These are phyloP conservation scores for Zymoseptoria pseudotritici DNA, from an alignment of 2,329 filamentous ascomycete genomes.

Conservation along the genomic window DNA sequence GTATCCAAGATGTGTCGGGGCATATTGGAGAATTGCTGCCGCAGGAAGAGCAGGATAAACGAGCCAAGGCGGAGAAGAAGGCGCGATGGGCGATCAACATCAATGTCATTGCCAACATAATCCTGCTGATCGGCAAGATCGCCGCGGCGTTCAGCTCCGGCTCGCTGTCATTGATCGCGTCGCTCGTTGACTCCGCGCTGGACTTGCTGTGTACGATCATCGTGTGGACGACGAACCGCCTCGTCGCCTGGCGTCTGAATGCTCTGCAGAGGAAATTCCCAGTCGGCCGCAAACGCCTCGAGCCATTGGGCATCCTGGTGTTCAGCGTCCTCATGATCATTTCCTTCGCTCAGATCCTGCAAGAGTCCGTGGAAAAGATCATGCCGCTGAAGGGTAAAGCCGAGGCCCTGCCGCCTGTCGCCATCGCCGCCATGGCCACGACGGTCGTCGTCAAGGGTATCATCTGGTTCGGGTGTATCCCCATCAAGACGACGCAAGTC, in stretches of 20 bases:
- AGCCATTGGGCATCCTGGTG: constrained; percentile 55
- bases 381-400: constrained; percentile 44
- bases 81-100: constrained; percentile 54
- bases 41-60: constrained; percentile 45
- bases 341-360: constrained; percentile 53
- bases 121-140: constrained; percentile 50
- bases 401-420: constrained; percentile 45
- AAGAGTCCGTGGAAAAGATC: constrained; percentile 54
- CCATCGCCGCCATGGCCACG: constrained; percentile 50
- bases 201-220: constrained; percentile 55
- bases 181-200: constrained; percentile 54
- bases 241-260: constrained; percentile 51
- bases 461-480: constrained; percentile 53
- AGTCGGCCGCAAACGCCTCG: constrained; percentile 49
- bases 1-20: constrained; percentile 42
- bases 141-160: constrained; percentile 48
- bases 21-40: constrained; percentile 50
- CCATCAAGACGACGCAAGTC: constrained; percentile 57
- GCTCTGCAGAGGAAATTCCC: constrained; percentile 49
- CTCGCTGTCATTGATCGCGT: constrained; percentile 55
- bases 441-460: constrained; percentile 54
- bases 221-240: constrained; percentile 52
- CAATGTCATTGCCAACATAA: constrained; percentile 54
- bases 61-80: constrained; percentile 40
- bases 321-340: constrained; percentile 59